Percentiles rank a stretch among this genome's conserved stretches.
These are phyloP conservation scores for Reutealis trisperma DNA, from an alignment of 345 rosid genomes.

Conservation along the genomic window DNA sequence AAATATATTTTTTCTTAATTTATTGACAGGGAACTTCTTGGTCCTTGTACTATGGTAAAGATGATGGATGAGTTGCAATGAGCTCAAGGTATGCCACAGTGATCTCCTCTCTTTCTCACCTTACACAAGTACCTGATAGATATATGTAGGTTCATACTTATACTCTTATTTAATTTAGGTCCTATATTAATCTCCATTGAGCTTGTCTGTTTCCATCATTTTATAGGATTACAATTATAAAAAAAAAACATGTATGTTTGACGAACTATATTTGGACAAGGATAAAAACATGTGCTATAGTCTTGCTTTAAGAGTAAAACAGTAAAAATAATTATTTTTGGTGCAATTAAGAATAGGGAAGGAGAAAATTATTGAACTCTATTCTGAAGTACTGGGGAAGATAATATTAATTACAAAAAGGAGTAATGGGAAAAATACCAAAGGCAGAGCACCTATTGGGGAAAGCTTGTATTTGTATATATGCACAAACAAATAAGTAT, in stretches of 20 bases:
- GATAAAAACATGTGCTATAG: not conserved
- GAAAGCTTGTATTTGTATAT: no score
- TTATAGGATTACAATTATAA: not conserved
- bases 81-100: slow-evolving; percentile 25
- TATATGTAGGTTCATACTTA: not conserved
- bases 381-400: no score
- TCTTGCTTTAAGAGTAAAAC: no score
- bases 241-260: not conserved
- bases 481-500: no score
- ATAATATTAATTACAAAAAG: no score
- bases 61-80: slow-evolving; percentile 27
- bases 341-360: no score
- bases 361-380: no score
- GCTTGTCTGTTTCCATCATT: not conserved
- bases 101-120: slow-evolving; percentile 1
- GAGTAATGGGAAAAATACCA: no score
- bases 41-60: slow-evolving; percentile 2
- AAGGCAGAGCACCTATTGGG: no score
- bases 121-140: not conserved
- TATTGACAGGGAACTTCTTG: slow-evolving; percentile 19
- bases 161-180: not conserved
- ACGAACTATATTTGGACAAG: not conserved
- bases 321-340: no score
- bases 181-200: no score
- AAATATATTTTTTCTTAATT: slow-evolving; percentile 11